Evolutionary conservation across 345 rosid species (phyloP), one percentile per base, ranked within the genome.

Genomic region (Capsella bursapastoris): DNA sequence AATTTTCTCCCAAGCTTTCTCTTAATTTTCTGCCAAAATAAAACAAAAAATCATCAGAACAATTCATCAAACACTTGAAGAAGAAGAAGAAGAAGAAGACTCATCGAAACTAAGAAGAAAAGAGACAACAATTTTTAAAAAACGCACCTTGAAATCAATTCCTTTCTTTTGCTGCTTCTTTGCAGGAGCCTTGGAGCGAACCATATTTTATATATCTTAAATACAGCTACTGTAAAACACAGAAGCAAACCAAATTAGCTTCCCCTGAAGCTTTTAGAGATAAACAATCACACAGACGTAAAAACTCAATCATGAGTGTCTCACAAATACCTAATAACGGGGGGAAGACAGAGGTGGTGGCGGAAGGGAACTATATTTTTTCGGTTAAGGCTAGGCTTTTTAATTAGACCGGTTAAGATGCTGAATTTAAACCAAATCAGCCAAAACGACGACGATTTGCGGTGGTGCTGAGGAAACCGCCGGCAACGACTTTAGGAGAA

Each of bases 91-190:
- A 52, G 38, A 52, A 56, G 18, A 18, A 18, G 12, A 16, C 13
- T 7, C 32, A 44, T 57, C 2, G 28, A 64, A 50, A 34, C 43
- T 52, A 10, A 8, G 28, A 64, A 50, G 45, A 64, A 45, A 28
- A 34, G 10, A 7, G 40, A 27, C 32, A 29, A 14, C 6, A n/a
- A 27, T n/a, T 44, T 22, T 22, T 35, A 10, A 40, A 9, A 31
- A 56, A 52, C 43, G 14, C 43, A 81, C 92, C 82, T 95, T 95
- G 80, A 95, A 95, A 73, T 91, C 99, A 48, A 92, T 72, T 25
- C 92, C 96, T 27, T 84, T 88, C 80, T 88, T 84, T 68, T 91
- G 87, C 84, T 86, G 90, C 86, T 94, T 89, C 86, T 91, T 94
- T 18, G 90, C 83, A 18, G 84, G 44, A 60, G 87, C 87, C 73